Evolutionary conservation across 495 filamentous ascomycete genomes (phyloP).

Genomic region (Hyaloscypha variabilis): DNA sequence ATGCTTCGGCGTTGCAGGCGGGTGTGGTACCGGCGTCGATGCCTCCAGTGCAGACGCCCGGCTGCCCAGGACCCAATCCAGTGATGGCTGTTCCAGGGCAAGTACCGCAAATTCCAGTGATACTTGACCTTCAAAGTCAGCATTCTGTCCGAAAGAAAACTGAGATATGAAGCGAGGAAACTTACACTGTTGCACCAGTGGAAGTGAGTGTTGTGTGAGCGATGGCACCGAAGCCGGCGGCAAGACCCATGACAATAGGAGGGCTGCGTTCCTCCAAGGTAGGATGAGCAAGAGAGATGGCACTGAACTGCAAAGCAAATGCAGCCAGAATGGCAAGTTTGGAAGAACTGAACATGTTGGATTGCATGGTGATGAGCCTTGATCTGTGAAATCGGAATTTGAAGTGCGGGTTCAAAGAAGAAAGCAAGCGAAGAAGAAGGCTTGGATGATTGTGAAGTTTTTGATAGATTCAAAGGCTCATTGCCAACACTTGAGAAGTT

Average conservation of each 20-base stretch:
- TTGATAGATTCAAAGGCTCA: neutral
- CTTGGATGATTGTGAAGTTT: neutral
- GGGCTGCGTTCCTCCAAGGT: constrained; percentile 1
- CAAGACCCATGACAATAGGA: constrained; percentile 17
- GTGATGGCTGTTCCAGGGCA: constrained; percentile 21
- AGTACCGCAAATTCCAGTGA: constrained; percentile 22
- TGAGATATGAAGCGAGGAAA: neutral
- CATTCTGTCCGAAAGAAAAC: neutral
- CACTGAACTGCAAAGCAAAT: neutral
- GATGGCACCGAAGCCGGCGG: constrained; percentile 13
- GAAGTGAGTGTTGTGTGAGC: constrained; percentile 13
- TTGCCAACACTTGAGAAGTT: neutral
- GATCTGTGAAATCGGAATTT: no score
- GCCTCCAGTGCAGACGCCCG: neutral
- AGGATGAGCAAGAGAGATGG: neutral
- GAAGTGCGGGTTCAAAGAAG: neutral
- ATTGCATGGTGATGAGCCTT: neutral
- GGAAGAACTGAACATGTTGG: constrained; percentile 4
- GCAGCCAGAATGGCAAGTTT: neutral
- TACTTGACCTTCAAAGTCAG: neutral
- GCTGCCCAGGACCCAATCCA: constrained; percentile 25
- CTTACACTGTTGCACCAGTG: constrained; percentile 10
- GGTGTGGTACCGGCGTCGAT: neutral
- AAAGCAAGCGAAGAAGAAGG: neutral
- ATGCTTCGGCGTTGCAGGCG: constrained; percentile 10